These are phyloP conservation scores for Corinectria fuckeliana DNA, from an alignment of 2,329 filamentous ascomycete genomes.

Conservation along the genomic window DNA sequence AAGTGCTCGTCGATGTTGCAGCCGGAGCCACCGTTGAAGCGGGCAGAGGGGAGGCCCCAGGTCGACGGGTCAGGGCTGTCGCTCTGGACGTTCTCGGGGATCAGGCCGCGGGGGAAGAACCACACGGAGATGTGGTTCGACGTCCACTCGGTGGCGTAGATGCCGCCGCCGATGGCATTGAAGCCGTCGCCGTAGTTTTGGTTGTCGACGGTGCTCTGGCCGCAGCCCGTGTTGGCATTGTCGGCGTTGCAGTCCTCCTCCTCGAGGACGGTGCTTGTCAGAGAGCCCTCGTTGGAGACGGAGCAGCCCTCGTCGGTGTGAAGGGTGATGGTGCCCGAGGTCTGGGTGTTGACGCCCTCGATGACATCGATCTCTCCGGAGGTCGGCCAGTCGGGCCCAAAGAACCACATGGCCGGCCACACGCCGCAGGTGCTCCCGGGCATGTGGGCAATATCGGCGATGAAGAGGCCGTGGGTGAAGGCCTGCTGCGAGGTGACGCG, in stretches of 20 bases:
- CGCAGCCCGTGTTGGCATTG: conserved; percentile 64
- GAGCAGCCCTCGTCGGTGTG: conserved; percentile 69
- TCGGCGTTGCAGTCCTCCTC: conserved; percentile 63
- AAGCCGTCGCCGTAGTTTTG: conserved; percentile 71
- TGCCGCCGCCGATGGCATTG: conserved; percentile 71
- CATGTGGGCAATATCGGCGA: conserved; percentile 79
- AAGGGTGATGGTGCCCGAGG: conserved; percentile 68
- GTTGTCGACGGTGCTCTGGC: conserved; percentile 57
- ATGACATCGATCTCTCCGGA: conserved; percentile 81
- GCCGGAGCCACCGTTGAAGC: conserved; percentile 68
- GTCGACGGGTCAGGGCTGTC: conserved; percentile 66
- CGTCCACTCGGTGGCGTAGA: conserved; percentile 82
- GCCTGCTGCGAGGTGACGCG: conserved; percentile 70
- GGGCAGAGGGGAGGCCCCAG: conserved; percentile 75
- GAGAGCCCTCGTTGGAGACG: conserved; percentile 56
- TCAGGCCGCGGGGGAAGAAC: conserved; percentile 74
- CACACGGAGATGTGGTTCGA: conserved; percentile 74
- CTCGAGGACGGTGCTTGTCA: conserved; percentile 53
- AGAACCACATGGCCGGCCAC: conserved; percentile 77
- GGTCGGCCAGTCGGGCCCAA: conserved; percentile 73
- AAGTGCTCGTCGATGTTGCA: conserved; percentile 79
- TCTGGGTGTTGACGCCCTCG: conserved; percentile 73
- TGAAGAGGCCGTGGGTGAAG: conserved; percentile 73
- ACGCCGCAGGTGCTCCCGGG: conserved; percentile 73
- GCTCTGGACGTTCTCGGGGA: conserved; percentile 68